Evolutionary conservation across 1,284 basidiomycete species (phyloP).

Genomic region (Tetrapyrgos nigripes): DNA sequence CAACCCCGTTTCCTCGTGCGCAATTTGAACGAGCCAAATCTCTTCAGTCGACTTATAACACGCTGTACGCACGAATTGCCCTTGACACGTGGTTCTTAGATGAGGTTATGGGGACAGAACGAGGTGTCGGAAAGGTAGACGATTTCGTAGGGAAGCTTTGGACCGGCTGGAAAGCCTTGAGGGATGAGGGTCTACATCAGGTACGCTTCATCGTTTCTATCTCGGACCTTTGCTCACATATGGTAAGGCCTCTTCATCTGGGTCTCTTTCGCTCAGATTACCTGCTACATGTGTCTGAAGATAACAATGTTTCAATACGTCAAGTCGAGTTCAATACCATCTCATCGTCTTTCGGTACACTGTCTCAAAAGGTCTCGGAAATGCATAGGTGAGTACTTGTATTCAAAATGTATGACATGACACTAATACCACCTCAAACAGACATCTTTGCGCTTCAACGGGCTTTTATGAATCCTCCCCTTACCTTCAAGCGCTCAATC

Average conservation of each 20-base stretch:
- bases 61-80: constrained; percentile 86
- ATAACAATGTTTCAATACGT: constrained; percentile 66
- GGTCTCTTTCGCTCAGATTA: constrained; percentile 98
- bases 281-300: constrained; percentile 73
- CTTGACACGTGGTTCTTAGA: constrained; percentile 85
- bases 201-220: constrained; percentile 28
- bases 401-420: neutral
- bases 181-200: constrained; percentile 58
- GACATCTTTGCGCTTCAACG: constrained; percentile 72
- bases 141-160: constrained; percentile 88
- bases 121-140: constrained; percentile 84
- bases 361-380: constrained; percentile 77
- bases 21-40: constrained; percentile 73
- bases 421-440: constrained; percentile 32
- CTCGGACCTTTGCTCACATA: neutral
- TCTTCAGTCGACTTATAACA: constrained; percentile 85
- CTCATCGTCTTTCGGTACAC: constrained; percentile 87
- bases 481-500: constrained; percentile 58
- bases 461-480: constrained; percentile 70
- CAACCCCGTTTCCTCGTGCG: constrained; percentile 83
- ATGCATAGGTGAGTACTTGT: constrained; percentile 72
- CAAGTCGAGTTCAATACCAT: constrained; percentile 99
- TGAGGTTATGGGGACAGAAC: constrained; percentile 78
- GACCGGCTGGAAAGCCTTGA: constrained; percentile 82
- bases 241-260: constrained; percentile 76